These are phyloP conservation scores for Ploettnerulaceae sp. DNA, from an alignment of 2,329 filamentous ascomycete genomes.

Conservation along the genomic window DNA sequence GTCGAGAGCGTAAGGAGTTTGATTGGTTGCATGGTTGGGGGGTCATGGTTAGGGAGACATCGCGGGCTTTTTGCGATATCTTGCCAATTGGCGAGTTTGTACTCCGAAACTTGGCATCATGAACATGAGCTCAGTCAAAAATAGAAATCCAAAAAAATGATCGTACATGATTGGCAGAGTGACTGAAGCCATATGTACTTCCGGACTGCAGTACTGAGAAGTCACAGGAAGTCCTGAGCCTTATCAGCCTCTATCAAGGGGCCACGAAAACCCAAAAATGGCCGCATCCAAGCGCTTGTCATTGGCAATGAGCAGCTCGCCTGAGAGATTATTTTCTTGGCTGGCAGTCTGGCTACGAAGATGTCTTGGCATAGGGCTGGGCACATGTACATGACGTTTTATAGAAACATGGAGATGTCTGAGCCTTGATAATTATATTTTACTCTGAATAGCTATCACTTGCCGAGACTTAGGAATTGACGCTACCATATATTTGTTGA, in stretches of 20 bases:
- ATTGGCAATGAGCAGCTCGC: neutral
- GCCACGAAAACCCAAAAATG: neutral
- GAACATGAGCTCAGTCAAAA: constrained; percentile 31
- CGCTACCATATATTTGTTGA: neutral
- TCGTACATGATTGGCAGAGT: constrained; percentile 1
- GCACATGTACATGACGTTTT: constrained; percentile 2
- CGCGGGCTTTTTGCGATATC: constrained; percentile 32
- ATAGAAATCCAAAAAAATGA: constrained; percentile 22
- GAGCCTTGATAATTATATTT: neutral
- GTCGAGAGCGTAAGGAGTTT: constrained; percentile 69
- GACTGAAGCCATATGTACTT: neutral
- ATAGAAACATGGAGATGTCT: neutral
- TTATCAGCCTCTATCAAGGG: too few relatives aligned
- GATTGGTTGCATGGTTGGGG: constrained; percentile 23
- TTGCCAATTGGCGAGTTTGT: constrained; percentile 32
- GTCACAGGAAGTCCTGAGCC: neutral
- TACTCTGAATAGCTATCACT: neutral
- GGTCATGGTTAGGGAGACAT: constrained; percentile 30
- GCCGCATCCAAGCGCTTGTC: neutral
- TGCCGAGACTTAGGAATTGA: neutral
- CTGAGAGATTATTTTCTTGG: neutral
- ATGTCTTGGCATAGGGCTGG: neutral
- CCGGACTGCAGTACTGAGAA: neutral
- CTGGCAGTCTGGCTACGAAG: neutral
- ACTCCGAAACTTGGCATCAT: constrained; percentile 33